phyloP scores from a whole-genome alignment of 1,284 basidiomycete genomes.

The Ceratobasidium sp. region DNA sequence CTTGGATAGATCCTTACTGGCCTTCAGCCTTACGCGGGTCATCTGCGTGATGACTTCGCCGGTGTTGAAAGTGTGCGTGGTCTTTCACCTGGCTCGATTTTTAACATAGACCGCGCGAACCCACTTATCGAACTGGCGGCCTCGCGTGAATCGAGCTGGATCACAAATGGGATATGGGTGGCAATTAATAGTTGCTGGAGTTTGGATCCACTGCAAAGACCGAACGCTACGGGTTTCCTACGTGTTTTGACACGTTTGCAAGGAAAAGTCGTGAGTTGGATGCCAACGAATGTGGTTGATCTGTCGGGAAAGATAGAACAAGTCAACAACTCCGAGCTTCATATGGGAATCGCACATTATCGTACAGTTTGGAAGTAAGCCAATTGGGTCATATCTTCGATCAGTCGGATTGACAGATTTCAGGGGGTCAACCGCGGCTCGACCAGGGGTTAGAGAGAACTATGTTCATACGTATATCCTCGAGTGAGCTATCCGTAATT shows the following conservation, averaged over 20 bases:
- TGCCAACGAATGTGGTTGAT: conserved; percentile 9
- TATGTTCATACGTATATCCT: conserved; percentile 1
- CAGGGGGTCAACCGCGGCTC: no score
- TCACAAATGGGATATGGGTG: conserved; percentile 30
- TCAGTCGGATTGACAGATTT: no score
- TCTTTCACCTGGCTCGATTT: conserved; percentile 7
- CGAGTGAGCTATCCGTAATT: background rate
- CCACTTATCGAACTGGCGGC: background rate
- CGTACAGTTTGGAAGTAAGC: conserved; percentile 6
- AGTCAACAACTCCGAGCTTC: background rate
- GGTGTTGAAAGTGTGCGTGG: conserved; percentile 27
- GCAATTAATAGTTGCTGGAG: conserved; percentile 15
- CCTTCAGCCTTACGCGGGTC: conserved; percentile 1
- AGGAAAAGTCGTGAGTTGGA: conserved; percentile 8
- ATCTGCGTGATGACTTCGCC: conserved; percentile 33
- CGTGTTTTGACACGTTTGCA: background rate
- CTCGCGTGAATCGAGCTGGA: conserved; percentile 11
- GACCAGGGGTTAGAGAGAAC: no score
- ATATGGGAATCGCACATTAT: conserved; percentile 1
- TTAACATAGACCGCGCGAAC: background rate
- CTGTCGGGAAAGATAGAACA: conserved; percentile 1
- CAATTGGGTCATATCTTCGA: no score
- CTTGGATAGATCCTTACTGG: conserved; percentile 5
- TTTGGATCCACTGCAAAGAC: conserved; percentile 6
- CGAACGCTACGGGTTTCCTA: conserved; percentile 10